phyloP scores from a whole-genome alignment of 108 stramenopile genomes.

The Conticribra guillardii region DNA sequence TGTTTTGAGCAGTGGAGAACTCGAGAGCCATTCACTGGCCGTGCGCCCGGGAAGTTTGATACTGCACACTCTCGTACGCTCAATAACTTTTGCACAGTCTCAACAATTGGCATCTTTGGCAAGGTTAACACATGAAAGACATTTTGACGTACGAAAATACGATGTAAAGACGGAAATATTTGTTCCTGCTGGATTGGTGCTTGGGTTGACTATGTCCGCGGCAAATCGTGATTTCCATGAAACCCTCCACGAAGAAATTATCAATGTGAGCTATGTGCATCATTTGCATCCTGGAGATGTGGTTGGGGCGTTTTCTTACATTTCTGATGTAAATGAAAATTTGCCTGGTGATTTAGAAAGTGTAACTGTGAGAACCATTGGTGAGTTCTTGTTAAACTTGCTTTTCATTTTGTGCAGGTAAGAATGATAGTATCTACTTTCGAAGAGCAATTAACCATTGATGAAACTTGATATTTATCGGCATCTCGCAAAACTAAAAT shows the following conservation, averaged over 20 bases:
- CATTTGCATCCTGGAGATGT: conserved; percentile 79
- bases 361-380: conserved; percentile 78
- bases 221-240: conserved; percentile 86
- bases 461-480: no score
- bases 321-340: conserved; percentile 62
- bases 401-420: no score
- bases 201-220: conserved; percentile 68
- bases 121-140: conserved; percentile 81
- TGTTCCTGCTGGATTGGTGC: conserved; percentile 82
- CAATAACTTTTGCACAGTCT: conserved; percentile 71
- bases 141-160: conserved; percentile 79
- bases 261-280: conserved; percentile 77
- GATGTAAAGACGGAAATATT: conserved; percentile 66
- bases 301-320: conserved; percentile 66
- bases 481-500: no score
- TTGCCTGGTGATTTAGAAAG: conserved; percentile 69
- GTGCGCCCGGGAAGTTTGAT: conserved; percentile 75
- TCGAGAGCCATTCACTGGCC: conserved; percentile 74
- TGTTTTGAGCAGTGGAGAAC: conserved; percentile 45
- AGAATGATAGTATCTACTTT: no score
- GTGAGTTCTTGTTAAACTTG: no score
- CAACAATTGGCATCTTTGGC: conserved; percentile 83
- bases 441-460: no score
- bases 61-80: conserved; percentile 64
- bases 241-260: conserved; percentile 82